Evolutionary conservation across 805 yeast genomes (phyloP).

Genomic region (Candida broadrunensis): DNA sequence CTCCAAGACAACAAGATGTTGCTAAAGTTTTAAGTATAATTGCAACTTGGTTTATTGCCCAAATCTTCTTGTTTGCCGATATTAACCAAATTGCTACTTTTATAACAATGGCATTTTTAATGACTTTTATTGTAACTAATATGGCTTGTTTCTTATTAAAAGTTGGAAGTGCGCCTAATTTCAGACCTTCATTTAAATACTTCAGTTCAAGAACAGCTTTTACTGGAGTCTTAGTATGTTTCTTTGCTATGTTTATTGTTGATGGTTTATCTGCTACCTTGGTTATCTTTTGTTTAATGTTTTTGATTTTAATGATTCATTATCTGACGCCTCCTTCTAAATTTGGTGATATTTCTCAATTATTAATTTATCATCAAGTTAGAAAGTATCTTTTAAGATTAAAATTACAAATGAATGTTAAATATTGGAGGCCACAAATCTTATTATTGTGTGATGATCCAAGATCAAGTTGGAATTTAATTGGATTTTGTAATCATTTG

Average conservation of each 20-base stretch:
- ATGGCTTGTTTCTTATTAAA: conserved; percentile 87
- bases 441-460: conserved; percentile 88
- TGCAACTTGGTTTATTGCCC: conserved; percentile 80
- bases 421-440: conserved; percentile 98
- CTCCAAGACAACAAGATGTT: conserved; percentile 38
- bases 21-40: conserved; percentile 68
- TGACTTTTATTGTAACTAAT: conserved; percentile 94
- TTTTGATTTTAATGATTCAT: conserved; percentile 77
- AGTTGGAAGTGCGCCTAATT: conserved; percentile 95
- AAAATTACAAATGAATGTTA: conserved; percentile 84
- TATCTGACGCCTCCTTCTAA: conserved; percentile 91
- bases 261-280: conserved; percentile 87
- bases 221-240: conserved; percentile 65
- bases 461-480: conserved; percentile 85
- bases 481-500: conserved; percentile 88
- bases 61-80: conserved; percentile 81
- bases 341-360: conserved; percentile 98
- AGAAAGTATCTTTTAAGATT: conserved; percentile 82
- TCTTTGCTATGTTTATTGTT: conserved; percentile 88
- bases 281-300: conserved; percentile 61
- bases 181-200: conserved; percentile 90
- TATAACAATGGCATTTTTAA: conserved; percentile 94
- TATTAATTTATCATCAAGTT: conserved; percentile 93
- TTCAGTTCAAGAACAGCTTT: conserved; percentile 82
- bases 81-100: conserved; percentile 92